Percentiles rank a stretch among this genome's conserved stretches.
These are phyloP conservation scores for Xylaria bambusicola DNA, from an alignment of 495 filamentous ascomycete genomes.

Conservation along the genomic window DNA sequence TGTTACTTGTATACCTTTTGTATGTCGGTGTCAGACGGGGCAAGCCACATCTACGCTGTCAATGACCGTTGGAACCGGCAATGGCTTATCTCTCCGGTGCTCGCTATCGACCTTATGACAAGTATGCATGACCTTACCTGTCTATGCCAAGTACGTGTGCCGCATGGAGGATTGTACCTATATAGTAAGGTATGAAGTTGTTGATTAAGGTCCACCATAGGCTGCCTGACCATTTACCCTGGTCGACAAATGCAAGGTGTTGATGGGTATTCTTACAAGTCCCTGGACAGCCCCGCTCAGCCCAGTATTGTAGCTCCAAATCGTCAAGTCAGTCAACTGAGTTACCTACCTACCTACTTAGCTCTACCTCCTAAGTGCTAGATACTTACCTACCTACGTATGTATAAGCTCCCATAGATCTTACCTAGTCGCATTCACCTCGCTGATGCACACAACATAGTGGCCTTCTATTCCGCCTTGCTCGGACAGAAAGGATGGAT, in stretches of 20 bases:
- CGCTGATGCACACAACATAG: slow-evolving; percentile 1
- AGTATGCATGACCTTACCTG: neutral
- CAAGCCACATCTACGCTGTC: neutral
- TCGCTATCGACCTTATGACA: neutral
- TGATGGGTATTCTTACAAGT: too few species aligned
- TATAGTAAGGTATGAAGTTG: too few species aligned
- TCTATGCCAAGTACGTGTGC: neutral
- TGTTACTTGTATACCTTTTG: too few species aligned
- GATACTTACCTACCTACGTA: neutral
- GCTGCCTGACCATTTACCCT: too few species aligned
- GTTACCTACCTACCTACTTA: too few species aligned
- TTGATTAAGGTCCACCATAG: too few species aligned
- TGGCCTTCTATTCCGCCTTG: neutral
- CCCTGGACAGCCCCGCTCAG: too few species aligned
- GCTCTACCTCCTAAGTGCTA: too few species aligned
- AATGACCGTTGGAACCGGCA: neutral
- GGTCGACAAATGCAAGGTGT: too few species aligned
- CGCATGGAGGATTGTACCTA: neutral
- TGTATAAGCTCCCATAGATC: slow-evolving; percentile 2
- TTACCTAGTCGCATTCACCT: too few species aligned
- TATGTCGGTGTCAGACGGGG: neutral
- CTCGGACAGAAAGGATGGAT: slow-evolving; percentile 40
- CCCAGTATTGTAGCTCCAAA: too few species aligned
- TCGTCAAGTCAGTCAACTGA: too few species aligned
- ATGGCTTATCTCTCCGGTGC: neutral